Base-by-base conservation (phyloP, 352 stramenopile genomes). In the Thalassiosira mediterranea region DNA sequence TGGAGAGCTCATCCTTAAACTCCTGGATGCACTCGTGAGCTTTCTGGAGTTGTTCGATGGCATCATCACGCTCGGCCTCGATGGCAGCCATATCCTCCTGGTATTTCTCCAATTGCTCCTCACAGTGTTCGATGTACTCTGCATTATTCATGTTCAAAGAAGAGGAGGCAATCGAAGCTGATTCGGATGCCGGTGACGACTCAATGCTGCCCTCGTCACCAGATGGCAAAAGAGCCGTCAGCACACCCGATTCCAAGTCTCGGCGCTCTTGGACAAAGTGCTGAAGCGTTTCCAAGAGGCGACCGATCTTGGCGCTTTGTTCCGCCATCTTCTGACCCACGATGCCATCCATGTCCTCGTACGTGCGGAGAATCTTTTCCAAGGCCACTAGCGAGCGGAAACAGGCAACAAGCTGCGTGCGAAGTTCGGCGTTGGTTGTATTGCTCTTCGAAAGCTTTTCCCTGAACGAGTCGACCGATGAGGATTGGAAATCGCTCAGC, bases 341-440 rank as follows among this genome's bases (percentile, higher is more conserved):
- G 48, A 58, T 3, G 25, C 62, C 63, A n/a, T 84, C 76, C 5
- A 64, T 51, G 53, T 73, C 49, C 44, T 84, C 76, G 28, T 77
- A 79, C 1, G 63, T 74, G 3, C 53, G 42, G 28, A 84, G 65
- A n/a, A 84, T 79, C 34, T 84, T 79, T 23, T 84, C 76, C 3
- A 79, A 49, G 34, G 66, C 53, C 47, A 72, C 37, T 11, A 83
- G 53, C 8, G 57, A 60, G 32, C 76, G 40, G 19, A 83, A 57
- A 34, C 56, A 84, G 11, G 68, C 73, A 19, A 59, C 53, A 1
- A 79, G 48, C 34, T 84, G 68, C 23, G 26, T 58, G 4, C 56
- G 57, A 1, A 73, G 47, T 32, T 83, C 51, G 1, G 37, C 60
- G 47, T 78, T 83, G 1, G 57, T 13, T 15, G 32, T 75, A 1